Base-by-base conservation (phyloP, 768 basidiomycete genomes). In the Crepidotus variabilis region DNA sequence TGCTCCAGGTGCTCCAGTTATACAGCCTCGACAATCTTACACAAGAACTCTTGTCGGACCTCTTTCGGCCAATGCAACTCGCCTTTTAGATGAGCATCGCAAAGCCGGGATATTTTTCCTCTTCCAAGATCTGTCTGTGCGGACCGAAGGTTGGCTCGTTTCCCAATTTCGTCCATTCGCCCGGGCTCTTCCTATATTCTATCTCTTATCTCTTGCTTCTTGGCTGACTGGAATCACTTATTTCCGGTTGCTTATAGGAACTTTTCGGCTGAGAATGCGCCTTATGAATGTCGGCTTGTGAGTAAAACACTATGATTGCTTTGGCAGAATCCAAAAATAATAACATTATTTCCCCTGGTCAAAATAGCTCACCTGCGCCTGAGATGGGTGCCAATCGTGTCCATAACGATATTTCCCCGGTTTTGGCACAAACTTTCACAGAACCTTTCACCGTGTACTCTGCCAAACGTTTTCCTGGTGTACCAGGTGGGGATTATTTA, bases 381-480 rank as follows among this genome's bases (percentile, higher is more conserved):
- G 88, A 90, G 66, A 71, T 79, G 24, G 85, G 88, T 57, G 82
- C 88, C 4, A 65, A 69, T 50, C 75, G 79, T 34, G 81, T 93
- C 53, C 86, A 90, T 74, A 86, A 77, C 49, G 80, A 80, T 58
- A 69, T 82, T 35, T 88, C 88, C 18, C 86, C 88, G 9, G 85
- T 97, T 6, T 80, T 95, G 21, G 92, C 94, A 7, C 87, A 93
- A 67, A 83, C 85, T 1, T 92, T 88, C 69, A 89, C 91, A 43
- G 85, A 92, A 23, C 79, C 85, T 23, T 96, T 97, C 66, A 82
- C 83, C 10, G 94, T 98, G 0, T 94, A 78, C 71, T 93, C 92
- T 1, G 94, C 94, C 34, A 98, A 98, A 75, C 85, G 90, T 50
- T 98, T 96, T 75, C 93, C 92, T 50, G 94, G 94, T 50, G 94